Conservation (phyloP, 371 early-diverging fungal genomes). For the Mortierella sp. region DNA sequence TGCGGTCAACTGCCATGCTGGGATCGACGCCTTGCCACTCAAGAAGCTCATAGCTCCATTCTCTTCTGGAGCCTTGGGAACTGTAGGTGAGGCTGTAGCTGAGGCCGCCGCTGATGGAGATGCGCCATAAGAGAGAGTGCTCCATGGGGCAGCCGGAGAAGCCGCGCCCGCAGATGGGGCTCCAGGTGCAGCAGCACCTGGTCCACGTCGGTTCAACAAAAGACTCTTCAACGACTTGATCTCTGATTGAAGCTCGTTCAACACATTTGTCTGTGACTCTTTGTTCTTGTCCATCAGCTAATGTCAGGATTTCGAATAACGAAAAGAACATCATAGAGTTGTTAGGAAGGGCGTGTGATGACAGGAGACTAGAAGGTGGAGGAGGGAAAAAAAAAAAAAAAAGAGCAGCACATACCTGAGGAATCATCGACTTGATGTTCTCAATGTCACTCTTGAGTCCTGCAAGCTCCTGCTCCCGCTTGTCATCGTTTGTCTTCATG, state of each 20-base stretch:
- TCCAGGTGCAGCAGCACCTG: constrained; percentile 29
- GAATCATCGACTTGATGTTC: constrained; percentile 77
- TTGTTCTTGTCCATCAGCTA: constrained; percentile 82
- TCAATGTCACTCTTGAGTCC: constrained; percentile 82
- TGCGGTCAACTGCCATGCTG: constrained; percentile 83
- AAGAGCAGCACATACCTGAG: constrained; percentile 64
- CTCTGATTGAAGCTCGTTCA: constrained; percentile 91
- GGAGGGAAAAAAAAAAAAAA: background rate
- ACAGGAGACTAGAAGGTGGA: background rate
- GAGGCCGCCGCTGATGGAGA: constrained; percentile 1
- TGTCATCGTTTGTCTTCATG: constrained; percentile 75
- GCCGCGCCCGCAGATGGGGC: constrained; percentile 19
- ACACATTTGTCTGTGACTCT: constrained; percentile 72
- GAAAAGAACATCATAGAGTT: background rate
- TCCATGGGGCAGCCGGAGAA: constrained; percentile 21
- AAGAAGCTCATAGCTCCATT: constrained; percentile 39
- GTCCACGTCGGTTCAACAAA: constrained; percentile 77
- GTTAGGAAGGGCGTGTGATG: background rate
- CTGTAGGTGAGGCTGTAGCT: background rate
- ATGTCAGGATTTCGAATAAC: constrained; percentile 3
- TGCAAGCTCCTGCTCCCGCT: constrained; percentile 77
- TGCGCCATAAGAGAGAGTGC: constrained; percentile 10
- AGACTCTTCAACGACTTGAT: constrained; percentile 92
- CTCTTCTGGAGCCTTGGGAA: constrained; percentile 25
- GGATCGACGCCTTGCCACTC: constrained; percentile 65